Conservation (phyloP, 106 monocot genomes). For the Dactylorhiza incarnata region DNA sequence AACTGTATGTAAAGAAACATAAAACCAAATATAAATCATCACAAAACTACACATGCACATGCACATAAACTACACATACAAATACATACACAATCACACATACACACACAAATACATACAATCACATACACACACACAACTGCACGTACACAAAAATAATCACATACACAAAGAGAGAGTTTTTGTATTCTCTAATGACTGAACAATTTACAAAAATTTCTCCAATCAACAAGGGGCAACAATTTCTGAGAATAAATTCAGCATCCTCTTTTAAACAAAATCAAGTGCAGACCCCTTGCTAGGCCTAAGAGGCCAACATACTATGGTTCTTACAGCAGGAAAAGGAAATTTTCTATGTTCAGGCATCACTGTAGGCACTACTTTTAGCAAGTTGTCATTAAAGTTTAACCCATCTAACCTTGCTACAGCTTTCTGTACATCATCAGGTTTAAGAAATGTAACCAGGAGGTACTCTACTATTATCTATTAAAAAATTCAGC, state of each 20-base stretch:
- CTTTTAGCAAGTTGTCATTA: conserved; percentile 42
- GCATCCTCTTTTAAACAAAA: conserved; percentile 43
- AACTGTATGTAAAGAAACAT: no score
- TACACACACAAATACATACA: no score
- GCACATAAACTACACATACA: no score
- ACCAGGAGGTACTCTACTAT: no score
- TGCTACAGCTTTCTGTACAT: conserved; percentile 49
- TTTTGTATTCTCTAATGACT: conserved; percentile 25
- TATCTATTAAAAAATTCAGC: no score
- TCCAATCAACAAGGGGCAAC: conserved; percentile 32
- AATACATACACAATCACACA: no score
- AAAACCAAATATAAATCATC: no score
- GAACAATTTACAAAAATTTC: conserved; percentile 35
- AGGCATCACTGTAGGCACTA: conserved; percentile 23
- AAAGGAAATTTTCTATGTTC: conserved; percentile 22
- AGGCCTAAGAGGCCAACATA: conserved; percentile 75
- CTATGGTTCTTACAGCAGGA: conserved; percentile 60
- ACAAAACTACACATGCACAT: no score
- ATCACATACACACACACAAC: no score
- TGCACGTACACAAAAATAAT: no score
- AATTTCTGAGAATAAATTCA: conserved; percentile 40
- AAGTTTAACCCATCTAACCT: conserved; percentile 53
- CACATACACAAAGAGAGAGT: conserved; percentile 55
- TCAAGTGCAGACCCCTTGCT: conserved; percentile 66
- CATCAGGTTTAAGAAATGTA: conserved; percentile 66